Conservation (phyloP, 345 rosid species). For the Rhizophora mangle region DNA sequence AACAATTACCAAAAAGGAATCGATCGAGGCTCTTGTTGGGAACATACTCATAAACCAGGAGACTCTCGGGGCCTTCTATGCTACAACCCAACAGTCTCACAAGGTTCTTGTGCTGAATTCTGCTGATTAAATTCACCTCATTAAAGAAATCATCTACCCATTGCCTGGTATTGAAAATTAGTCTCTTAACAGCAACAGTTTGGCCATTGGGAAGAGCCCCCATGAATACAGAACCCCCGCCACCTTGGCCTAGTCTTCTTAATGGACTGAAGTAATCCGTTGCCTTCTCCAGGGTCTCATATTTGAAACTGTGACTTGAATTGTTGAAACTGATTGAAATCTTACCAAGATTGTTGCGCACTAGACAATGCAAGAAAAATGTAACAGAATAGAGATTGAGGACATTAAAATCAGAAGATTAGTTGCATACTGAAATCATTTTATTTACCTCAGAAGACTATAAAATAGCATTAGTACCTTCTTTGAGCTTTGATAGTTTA, state of each 20-base stretch:
- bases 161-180: constrained; percentile 50
- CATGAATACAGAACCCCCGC: constrained; percentile 44
- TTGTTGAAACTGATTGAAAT: constrained; percentile 23
- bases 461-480: constrained; percentile 28
- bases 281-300: constrained; percentile 53
- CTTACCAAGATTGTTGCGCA: constrained; percentile 24
- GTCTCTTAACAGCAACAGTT: constrained; percentile 47
- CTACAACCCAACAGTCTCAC: constrained; percentile 55
- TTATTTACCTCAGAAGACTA: neutral
- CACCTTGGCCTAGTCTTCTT: constrained; percentile 54
- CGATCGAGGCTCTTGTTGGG: constrained; percentile 53
- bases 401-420: neutral
- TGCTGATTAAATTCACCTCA: constrained; percentile 51
- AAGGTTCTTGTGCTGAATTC: constrained; percentile 52
- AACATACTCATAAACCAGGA: constrained; percentile 52
- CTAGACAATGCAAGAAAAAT: constrained; percentile 16
- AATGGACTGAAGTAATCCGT: constrained; percentile 41
- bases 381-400: neutral
- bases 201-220: constrained; percentile 42
- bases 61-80: constrained; percentile 65
- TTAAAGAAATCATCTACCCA: constrained; percentile 61
- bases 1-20: constrained; percentile 44
- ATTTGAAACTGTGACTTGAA: constrained; percentile 35
- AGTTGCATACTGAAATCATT: neutral
- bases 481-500: constrained; percentile 27